These are phyloP conservation scores for Murraya koenigii DNA, from an alignment of 345 rosid genomes.

Conservation along the genomic window DNA sequence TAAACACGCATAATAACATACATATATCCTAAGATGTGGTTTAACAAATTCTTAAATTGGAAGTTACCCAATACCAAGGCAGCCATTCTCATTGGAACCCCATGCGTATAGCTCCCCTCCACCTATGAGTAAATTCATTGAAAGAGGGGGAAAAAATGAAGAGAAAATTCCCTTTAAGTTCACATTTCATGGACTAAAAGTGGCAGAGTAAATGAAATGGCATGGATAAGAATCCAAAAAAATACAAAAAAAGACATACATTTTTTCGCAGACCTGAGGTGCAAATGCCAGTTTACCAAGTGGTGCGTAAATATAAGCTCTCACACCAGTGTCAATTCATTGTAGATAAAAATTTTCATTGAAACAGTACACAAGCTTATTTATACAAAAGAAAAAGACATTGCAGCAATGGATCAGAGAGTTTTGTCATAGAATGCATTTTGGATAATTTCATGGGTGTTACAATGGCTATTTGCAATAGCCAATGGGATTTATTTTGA, in stretches of 20 bases:
- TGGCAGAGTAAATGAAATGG: neutral
- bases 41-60: conserved; percentile 12
- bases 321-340: neutral
- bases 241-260: too few relatives aligned
- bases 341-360: neutral
- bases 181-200: neutral
- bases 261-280: neutral
- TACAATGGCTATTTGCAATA: neutral
- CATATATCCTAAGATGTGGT: neutral
- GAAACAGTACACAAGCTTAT: neutral
- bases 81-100: conserved; percentile 96
- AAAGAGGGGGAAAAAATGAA: neutral
- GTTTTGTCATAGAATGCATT: neutral
- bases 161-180: neutral
- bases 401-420: neutral
- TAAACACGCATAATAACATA: conserved; percentile 5
- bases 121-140: conserved; percentile 34
- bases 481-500: neutral
- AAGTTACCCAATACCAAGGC: conserved; percentile 83
- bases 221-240: neutral
- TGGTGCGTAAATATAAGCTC: neutral
- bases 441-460: neutral
- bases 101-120: conserved; percentile 79
- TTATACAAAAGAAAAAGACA: neutral
- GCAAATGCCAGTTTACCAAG: neutral